Percentiles rank a stretch among this genome's conserved stretches.
Conservation (phyloP, 2,329 filamentous ascomycete genomes). For the Parasarocladium wereldwijsianum region DNA sequence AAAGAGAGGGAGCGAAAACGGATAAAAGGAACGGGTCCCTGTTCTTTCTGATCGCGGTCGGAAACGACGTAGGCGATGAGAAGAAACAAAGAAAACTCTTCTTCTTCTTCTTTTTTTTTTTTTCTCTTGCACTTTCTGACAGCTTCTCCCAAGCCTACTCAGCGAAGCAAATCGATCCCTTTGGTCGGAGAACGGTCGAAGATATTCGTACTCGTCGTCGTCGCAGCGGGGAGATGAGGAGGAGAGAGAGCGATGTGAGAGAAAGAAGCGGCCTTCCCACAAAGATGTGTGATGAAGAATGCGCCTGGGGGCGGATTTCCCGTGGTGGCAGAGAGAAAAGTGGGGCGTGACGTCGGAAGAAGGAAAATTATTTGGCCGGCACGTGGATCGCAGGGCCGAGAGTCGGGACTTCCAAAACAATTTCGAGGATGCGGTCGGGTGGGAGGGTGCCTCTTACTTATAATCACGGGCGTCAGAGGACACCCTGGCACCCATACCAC, state of each 20-base stretch:
- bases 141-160: not conserved
- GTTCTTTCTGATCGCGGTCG: slow-evolving; percentile 20
- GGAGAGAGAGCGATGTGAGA: slow-evolving; percentile 8
- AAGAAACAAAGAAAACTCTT: no score
- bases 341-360: slow-evolving; percentile 17
- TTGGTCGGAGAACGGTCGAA: not conserved
- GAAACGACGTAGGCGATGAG: slow-evolving; percentile 7
- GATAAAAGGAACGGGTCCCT: slow-evolving; percentile 27
- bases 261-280: slow-evolving; percentile 6
- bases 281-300: slow-evolving; percentile 10
- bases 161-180: no score
- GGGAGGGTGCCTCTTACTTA: slow-evolving; percentile 41
- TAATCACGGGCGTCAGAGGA: slow-evolving; percentile 32
- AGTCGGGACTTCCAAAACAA: slow-evolving; percentile 41
- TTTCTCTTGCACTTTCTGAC: not conserved
- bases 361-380: slow-evolving; percentile 23
- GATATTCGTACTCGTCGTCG: not conserved
- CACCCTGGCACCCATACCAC: slow-evolving; percentile 26
- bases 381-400: slow-evolving; percentile 35
- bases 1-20: slow-evolving; percentile 10
- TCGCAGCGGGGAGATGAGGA: slow-evolving; percentile 7
- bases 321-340: slow-evolving; percentile 7
- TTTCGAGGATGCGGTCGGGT: slow-evolving; percentile 20
- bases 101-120: slow-evolving; percentile 1
- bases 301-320: slow-evolving; percentile 3